These are phyloP conservation scores for Penstemon eatonii DNA, from an alignment of 257 asterid species.

Conservation along the genomic window DNA sequence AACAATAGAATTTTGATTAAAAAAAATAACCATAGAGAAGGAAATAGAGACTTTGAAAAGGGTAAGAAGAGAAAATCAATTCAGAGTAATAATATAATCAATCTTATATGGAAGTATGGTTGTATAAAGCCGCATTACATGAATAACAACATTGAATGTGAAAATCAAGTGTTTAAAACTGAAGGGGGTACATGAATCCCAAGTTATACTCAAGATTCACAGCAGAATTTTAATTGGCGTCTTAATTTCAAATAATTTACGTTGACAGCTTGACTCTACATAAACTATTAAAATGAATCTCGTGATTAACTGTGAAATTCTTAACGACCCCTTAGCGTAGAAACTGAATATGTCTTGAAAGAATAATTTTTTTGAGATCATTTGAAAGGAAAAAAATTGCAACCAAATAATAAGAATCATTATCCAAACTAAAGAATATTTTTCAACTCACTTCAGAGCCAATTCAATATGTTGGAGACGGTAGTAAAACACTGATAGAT, in stretches of 20 bases:
- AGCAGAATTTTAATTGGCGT: background rate
- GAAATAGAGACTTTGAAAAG: too few species aligned
- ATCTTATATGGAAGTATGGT: too few species aligned
- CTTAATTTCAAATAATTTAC: too few species aligned
- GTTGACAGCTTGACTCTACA: too few species aligned
- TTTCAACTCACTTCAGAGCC: slow-evolving; percentile 83
- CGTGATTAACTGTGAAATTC: background rate
- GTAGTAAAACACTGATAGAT: slow-evolving; percentile 93
- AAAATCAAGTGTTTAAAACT: background rate
- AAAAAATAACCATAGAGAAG: too few species aligned
- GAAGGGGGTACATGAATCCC: background rate
- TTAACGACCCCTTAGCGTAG: background rate
- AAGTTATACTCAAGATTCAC: background rate
- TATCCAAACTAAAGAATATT: slow-evolving; percentile 26
- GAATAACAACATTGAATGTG: too few species aligned
- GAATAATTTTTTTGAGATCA: background rate
- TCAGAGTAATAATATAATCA: too few species aligned
- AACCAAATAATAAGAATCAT: slow-evolving; percentile 9
- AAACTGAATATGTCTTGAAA: slow-evolving; percentile 16
- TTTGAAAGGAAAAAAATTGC: slow-evolving; percentile 13
- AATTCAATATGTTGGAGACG: slow-evolving; percentile 98
- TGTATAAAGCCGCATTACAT: too few species aligned
- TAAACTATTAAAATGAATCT: too few species aligned
- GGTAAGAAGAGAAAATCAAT: too few species aligned
- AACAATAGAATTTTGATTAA: too few species aligned